A percentile compares a stretch with the other conserved stretches of the same genome.
Conservation (phyloP, 2,329 filamentous ascomycete genomes). For the Passalora sequoiae region DNA sequence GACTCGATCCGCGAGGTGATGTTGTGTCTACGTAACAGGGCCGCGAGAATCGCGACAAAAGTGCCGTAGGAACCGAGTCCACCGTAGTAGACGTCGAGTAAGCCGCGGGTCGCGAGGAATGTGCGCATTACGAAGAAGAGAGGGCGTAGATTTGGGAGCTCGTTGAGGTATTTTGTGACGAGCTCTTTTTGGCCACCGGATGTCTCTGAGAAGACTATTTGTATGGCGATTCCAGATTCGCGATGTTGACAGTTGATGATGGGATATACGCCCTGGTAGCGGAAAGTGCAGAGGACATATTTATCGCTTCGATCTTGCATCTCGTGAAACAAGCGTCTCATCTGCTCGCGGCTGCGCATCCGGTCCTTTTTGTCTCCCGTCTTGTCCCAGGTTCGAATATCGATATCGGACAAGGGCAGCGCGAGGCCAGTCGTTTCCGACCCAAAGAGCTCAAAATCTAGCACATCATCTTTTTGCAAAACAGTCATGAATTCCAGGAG, state of each 20-base stretch:
- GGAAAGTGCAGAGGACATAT: conserved; percentile 1
- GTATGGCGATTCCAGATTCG: conserved; percentile 47
- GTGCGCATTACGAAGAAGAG: conserved; percentile 50
- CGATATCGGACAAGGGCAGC: conserved; percentile 51
- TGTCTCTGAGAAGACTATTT: conserved; percentile 47
- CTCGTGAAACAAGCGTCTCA: conserved; percentile 11
- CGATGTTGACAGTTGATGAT: conserved; percentile 43
- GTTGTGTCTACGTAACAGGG: conserved; percentile 32
- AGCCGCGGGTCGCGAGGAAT: conserved; percentile 46
- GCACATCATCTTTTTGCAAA: background rate
- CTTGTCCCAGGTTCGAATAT: conserved; percentile 41
- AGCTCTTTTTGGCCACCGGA: conserved; percentile 39
- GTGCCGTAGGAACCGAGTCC: conserved; percentile 52
- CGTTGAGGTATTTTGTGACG: conserved; percentile 44
- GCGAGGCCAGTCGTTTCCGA: conserved; percentile 51
- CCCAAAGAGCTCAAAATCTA: conserved; percentile 43
- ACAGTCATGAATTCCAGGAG: conserved; percentile 29
- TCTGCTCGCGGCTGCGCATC: conserved; percentile 8
- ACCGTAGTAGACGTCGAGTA: conserved; percentile 46
- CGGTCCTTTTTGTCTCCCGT: conserved; percentile 22
- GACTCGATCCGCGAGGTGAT: conserved; percentile 14
- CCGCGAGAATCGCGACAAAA: conserved; percentile 54
- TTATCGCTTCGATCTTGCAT: background rate
- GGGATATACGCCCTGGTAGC: conserved; percentile 34
- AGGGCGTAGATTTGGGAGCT: conserved; percentile 46